These are phyloP conservation scores for Trichoderma reesei DNA, from an alignment of 495 filamentous ascomycete genomes.

Conservation along the genomic window DNA sequence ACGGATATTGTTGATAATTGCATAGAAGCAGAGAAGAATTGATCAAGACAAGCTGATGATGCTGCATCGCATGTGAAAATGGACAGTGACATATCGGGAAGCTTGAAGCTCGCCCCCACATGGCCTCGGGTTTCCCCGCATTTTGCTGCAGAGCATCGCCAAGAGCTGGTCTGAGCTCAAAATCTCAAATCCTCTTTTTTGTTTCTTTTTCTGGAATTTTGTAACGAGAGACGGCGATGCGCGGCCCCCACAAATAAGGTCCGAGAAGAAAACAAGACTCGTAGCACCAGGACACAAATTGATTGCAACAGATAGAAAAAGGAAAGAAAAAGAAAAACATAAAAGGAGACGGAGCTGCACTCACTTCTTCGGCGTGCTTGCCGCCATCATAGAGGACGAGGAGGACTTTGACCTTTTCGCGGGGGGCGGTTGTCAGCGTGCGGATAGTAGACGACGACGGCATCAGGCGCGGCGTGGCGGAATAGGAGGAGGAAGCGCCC, in stretches of 20 bases:
- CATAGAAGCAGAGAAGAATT: too few species aligned
- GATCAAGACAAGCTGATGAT: too few species aligned
- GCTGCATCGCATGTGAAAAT: too few species aligned
- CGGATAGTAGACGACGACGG: neutral
- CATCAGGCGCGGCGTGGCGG: neutral
- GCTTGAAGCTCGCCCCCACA: too few species aligned
- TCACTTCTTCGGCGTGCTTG: slow-evolving; percentile 41
- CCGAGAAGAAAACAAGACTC: neutral
- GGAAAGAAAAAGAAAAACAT: neutral
- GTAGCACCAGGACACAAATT: too few species aligned
- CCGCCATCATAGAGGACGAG: slow-evolving; percentile 47
- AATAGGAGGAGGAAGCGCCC: too few species aligned
- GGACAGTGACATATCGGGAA: too few species aligned
- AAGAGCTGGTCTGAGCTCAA: neutral
- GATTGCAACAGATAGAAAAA: slow-evolving; percentile 5
- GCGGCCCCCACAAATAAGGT: neutral
- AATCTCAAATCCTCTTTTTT: neutral
- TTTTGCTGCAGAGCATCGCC: neutral
- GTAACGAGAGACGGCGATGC: neutral
- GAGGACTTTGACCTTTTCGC: slow-evolving; percentile 50
- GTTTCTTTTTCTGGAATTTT: slow-evolving; percentile 3
- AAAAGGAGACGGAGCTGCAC: slow-evolving; percentile 12
- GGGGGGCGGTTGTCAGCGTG: slow-evolving; percentile 15
- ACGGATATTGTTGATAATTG: too few species aligned
- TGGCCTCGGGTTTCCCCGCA: too few species aligned